Evolutionary conservation across 352 stramenopile genomes (phyloP).

Genomic region (Phytophthora tentaculata): DNA sequence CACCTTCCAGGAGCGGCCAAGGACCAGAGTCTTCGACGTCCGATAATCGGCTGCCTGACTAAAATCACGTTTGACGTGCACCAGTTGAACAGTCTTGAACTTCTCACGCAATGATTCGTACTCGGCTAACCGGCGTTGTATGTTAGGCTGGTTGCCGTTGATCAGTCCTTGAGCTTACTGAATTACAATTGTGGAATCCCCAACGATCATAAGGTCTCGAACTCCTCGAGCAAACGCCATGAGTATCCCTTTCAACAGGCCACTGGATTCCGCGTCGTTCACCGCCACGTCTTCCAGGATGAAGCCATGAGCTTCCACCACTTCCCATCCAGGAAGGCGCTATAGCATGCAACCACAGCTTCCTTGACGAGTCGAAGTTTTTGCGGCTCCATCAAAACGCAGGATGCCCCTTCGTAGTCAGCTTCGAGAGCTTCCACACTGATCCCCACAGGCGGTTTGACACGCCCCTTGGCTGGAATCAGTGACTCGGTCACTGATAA

Average conservation of each 20-base stretch:
- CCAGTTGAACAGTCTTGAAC: neutral
- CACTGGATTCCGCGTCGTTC: neutral
- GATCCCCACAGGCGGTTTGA: neutral
- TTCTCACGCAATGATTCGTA: neutral
- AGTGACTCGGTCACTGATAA: neutral
- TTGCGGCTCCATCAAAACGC: too few species aligned
- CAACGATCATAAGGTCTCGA: conserved; percentile 1
- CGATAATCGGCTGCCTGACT: conserved; percentile 11
- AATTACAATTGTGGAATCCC: conserved; percentile 6
- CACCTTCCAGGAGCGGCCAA: conserved; percentile 1
- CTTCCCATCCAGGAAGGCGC: too few species aligned
- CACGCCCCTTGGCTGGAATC: conserved; percentile 13
- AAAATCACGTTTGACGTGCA: conserved; percentile 14
- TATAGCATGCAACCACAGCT: too few species aligned
- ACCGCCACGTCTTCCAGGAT: conserved; percentile 10
- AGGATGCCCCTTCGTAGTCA: too few species aligned
- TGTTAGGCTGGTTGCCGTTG: conserved; percentile 13
- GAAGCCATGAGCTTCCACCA: too few species aligned
- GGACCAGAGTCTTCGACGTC: too few species aligned
- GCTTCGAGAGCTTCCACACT: too few species aligned
- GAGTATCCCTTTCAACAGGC: too few species aligned
- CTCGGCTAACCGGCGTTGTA: neutral
- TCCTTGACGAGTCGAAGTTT: too few species aligned
- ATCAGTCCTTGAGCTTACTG: conserved; percentile 8
- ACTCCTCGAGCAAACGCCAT: neutral